These are phyloP conservation scores for Reticulascus tulasneorum DNA, from an alignment of 2,329 filamentous ascomycete genomes.

Conservation along the genomic window DNA sequence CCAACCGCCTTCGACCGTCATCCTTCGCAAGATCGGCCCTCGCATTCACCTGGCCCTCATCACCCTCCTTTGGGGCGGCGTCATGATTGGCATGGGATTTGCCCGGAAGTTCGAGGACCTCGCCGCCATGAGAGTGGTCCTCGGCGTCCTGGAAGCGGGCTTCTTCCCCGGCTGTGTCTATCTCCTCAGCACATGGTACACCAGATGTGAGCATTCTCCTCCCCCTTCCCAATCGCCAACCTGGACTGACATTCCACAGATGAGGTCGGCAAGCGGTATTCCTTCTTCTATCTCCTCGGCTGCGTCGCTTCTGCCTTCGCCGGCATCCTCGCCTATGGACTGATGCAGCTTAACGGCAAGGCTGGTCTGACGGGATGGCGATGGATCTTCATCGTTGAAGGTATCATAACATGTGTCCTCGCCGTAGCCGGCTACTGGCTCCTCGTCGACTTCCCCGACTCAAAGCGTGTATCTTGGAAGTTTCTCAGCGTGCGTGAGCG, in stretches of 20 bases:
- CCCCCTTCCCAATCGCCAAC: neutral
- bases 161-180: constrained; percentile 71
- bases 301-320: constrained; percentile 62
- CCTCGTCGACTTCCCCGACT: constrained; percentile 62
- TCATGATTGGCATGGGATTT: constrained; percentile 66
- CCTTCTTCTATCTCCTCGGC: constrained; percentile 65
- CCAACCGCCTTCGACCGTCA: constrained; percentile 66
- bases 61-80: constrained; percentile 54
- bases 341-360: constrained; percentile 60
- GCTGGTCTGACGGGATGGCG: constrained; percentile 56
- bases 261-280: constrained; percentile 67
- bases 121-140: constrained; percentile 51
- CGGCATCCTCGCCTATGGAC: constrained; percentile 66
- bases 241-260: constrained; percentile 29
- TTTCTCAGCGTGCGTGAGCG: constrained; percentile 51
- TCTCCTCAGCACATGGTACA: constrained; percentile 71
- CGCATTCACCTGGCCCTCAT: constrained; percentile 52
- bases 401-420: constrained; percentile 50
- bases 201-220: constrained; percentile 45
- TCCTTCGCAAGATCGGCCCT: constrained; percentile 64
- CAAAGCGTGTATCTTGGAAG: constrained; percentile 42
- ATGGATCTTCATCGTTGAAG: constrained; percentile 62
- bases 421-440: constrained; percentile 50
- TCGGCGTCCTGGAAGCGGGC: constrained; percentile 64
- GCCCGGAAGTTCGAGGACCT: constrained; percentile 47